These are phyloP conservation scores for Euphrasia confusa DNA, from an alignment of 257 asterid genomes.

Conservation along the genomic window DNA sequence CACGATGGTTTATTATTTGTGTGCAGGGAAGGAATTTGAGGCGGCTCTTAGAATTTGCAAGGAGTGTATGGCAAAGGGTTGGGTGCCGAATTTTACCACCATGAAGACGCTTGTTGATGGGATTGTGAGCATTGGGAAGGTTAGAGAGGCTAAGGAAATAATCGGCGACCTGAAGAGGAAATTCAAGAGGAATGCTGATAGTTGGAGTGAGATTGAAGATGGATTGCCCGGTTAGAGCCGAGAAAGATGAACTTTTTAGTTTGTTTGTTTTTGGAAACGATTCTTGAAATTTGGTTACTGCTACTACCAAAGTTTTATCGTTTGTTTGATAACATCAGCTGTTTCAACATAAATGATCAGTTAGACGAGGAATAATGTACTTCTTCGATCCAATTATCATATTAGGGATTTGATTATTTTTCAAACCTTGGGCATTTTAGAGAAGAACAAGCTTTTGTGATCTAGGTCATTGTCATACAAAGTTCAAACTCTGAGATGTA, in stretches of 20 bases:
- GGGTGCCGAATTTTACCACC: slow-evolving; percentile 66
- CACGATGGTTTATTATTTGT: slow-evolving; percentile 57
- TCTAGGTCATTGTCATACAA: too few species aligned
- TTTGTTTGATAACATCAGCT: too few species aligned
- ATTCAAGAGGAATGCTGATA: slow-evolving; percentile 43
- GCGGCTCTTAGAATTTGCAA: slow-evolving; percentile 45
- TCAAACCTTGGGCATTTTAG: background rate
- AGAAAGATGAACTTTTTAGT: background rate
- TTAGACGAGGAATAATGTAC: background rate
- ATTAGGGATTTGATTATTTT: background rate
- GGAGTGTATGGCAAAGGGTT: slow-evolving; percentile 48
- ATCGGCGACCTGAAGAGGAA: slow-evolving; percentile 52
- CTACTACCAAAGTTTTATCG: too few species aligned
- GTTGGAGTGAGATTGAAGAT: slow-evolving; percentile 70
- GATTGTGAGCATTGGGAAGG: slow-evolving; percentile 47
- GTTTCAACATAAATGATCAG: too few species aligned
- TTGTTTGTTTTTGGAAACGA: too few species aligned
- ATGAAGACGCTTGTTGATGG: slow-evolving; percentile 79
- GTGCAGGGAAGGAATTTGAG: slow-evolving; percentile 54
- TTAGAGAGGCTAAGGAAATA: slow-evolving; percentile 58
- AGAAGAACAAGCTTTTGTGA: background rate
- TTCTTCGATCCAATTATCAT: background rate
- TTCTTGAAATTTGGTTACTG: too few species aligned
- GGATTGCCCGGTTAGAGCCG: slow-evolving; percentile 29
- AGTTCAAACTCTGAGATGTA: too few species aligned